phyloP scores from a whole-genome alignment of 139 green algal genomes.

The Helicosporidium sp. region DNA sequence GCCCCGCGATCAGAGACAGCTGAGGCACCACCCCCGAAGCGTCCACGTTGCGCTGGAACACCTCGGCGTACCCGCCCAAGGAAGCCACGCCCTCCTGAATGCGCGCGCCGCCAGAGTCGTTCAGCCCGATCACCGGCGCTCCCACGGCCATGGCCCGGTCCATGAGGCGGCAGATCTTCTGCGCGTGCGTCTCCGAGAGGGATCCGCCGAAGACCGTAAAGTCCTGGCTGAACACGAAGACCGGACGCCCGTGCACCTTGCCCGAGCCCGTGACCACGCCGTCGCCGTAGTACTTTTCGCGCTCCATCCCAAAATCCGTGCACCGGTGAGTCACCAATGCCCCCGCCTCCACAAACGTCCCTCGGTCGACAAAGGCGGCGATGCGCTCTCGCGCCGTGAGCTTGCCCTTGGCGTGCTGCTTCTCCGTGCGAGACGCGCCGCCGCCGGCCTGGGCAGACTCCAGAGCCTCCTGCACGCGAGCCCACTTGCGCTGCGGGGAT shows the following conservation, averaged over 20 bases:
- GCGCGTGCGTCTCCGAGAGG: slow-evolving; percentile 34
- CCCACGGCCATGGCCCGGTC: slow-evolving; percentile 16
- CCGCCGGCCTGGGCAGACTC: slow-evolving; percentile 7
- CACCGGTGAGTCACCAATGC: slow-evolving; percentile 43
- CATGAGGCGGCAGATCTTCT: slow-evolving; percentile 38
- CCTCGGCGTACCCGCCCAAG: slow-evolving; percentile 39
- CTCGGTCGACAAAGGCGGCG: slow-evolving; percentile 26
- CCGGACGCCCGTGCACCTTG: slow-evolving; percentile 27
- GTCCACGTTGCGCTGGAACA: slow-evolving; percentile 40
- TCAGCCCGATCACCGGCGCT: slow-evolving; percentile 36
- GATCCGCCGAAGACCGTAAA: slow-evolving; percentile 38
- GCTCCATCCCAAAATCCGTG: slow-evolving; percentile 40
- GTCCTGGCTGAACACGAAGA: slow-evolving; percentile 36
- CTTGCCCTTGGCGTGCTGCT: slow-evolving; percentile 31
- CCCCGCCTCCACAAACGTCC: slow-evolving; percentile 31
- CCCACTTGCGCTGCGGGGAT: slow-evolving; percentile 7
- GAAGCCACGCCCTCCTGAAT: slow-evolving; percentile 49
- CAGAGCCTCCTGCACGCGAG: slow-evolving; percentile 6
- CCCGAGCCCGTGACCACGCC: slow-evolving; percentile 39
- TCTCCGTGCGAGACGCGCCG: slow-evolving; percentile 5
- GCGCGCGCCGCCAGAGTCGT: slow-evolving; percentile 42
- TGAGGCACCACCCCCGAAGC: slow-evolving; percentile 46
- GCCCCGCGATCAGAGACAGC: slow-evolving; percentile 45
- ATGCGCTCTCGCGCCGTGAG: slow-evolving; percentile 44
- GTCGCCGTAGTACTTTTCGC: slow-evolving; percentile 16